Conservation (phyloP, 371 early-diverging fungal genomes). For the Apophysomyces ossiformis region DNA sequence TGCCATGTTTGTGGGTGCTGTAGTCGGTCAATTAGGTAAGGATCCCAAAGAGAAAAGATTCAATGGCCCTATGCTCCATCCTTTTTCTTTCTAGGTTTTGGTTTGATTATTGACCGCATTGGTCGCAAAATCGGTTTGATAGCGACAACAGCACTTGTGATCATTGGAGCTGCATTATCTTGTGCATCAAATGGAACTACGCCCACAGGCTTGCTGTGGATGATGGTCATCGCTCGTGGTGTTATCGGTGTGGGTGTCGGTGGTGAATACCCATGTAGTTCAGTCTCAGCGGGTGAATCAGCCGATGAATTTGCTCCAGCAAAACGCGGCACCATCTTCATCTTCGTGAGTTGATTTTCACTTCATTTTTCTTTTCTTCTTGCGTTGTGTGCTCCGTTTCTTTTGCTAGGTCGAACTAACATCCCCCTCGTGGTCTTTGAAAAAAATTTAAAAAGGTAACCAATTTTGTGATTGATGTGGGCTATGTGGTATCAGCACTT, state of each 20-base stretch:
- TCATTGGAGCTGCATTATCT: slow-evolving; percentile 55
- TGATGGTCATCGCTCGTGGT: slow-evolving; percentile 57
- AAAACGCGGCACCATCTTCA: slow-evolving; percentile 52
- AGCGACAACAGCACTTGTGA: slow-evolving; percentile 54
- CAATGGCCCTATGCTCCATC: background rate
- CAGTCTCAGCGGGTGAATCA: slow-evolving; percentile 58
- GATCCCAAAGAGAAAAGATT: too few species aligned
- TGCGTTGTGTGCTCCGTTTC: background rate
- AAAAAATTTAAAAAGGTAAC: slow-evolving; percentile 23
- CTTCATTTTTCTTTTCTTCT: background rate
- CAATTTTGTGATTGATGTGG: slow-evolving; percentile 55
- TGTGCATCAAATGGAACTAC: slow-evolving; percentile 39
- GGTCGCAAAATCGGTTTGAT: slow-evolving; percentile 59
- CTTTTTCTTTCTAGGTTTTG: slow-evolving; percentile 32
- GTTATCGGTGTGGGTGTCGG: slow-evolving; percentile 62
- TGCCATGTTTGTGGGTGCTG: slow-evolving; percentile 42
- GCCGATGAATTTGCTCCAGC: slow-evolving; percentile 57
- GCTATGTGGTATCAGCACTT: slow-evolving; percentile 57
- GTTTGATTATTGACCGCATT: slow-evolving; percentile 53
- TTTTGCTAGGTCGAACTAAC: slow-evolving; percentile 6
- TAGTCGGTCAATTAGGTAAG: slow-evolving; percentile 41
- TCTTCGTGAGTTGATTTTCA: slow-evolving; percentile 35
- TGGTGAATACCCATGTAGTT: slow-evolving; percentile 60
- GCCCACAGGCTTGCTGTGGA: slow-evolving; percentile 53
- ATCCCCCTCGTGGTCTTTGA: slow-evolving; percentile 1